Percentiles rank a stretch among this genome's conserved stretches.
These are phyloP conservation scores for Corynascus novoguineensis DNA, from an alignment of 495 filamentous ascomycete genomes.

Conservation along the genomic window DNA sequence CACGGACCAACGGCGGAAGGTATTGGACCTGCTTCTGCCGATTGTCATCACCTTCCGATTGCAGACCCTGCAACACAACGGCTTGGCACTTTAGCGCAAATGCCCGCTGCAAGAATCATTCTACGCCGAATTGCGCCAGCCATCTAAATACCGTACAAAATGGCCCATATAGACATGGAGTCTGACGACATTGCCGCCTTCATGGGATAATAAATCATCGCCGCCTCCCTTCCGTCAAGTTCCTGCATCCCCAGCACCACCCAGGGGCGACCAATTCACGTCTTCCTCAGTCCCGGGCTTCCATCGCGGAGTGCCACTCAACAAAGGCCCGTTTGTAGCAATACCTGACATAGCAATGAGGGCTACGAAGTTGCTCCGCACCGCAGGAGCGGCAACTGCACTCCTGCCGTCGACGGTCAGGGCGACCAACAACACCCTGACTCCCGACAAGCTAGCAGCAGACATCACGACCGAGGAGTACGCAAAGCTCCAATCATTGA, in stretches of 20 bases:
- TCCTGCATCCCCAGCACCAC: not conserved
- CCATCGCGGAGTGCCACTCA: too few relatives aligned
- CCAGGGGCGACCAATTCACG: not conserved
- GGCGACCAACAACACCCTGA: constrained; percentile 22
- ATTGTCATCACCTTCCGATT: not conserved
- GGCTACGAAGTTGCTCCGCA: constrained; percentile 15
- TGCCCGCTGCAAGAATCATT: not conserved
- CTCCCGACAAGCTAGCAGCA: constrained; percentile 24
- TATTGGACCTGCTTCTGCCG: not conserved
- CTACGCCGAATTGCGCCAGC: not conserved
- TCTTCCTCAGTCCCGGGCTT: not conserved
- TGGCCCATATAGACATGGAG: not conserved
- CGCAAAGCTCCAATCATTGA: constrained; percentile 8
- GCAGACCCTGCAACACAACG: not conserved
- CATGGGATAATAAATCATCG: too few relatives aligned
- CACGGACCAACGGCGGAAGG: not conserved
- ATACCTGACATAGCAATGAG: not conserved
- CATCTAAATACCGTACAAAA: not conserved
- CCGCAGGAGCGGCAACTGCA: constrained; percentile 2
- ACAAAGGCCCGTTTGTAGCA: too few relatives aligned
- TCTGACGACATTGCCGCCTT: not conserved
- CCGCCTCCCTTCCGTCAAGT: not conserved
- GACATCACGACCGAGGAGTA: constrained; percentile 29
- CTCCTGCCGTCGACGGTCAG: constrained; percentile 17
- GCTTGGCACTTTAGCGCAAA: constrained; percentile 2